Conservation (phyloP, 106 monocot species). For the Platanthera guangdongensis region DNA sequence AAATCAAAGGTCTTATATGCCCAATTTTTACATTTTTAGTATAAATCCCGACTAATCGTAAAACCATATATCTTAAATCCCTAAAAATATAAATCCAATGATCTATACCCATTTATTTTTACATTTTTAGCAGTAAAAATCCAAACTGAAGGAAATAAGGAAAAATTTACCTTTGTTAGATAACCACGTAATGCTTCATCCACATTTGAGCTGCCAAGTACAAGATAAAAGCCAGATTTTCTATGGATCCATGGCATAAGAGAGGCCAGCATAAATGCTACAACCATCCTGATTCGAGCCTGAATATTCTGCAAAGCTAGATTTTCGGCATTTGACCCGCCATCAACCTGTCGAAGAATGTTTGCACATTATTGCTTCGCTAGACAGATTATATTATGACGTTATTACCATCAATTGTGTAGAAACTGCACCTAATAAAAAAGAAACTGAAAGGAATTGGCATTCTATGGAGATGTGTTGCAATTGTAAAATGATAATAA, state of each 20-base stretch:
- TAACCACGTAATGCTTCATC: slow-evolving; percentile 99
- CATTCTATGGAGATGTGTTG: too few relatives aligned
- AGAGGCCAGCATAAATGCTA: slow-evolving; percentile 96
- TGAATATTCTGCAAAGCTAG: slow-evolving; percentile 95
- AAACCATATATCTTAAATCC: too few relatives aligned
- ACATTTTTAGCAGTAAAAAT: slow-evolving; percentile 2
- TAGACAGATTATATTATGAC: background rate
- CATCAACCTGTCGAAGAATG: slow-evolving; percentile 67
- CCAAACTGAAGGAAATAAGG: background rate
- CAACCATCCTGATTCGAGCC: slow-evolving; percentile 96
- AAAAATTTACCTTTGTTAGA: slow-evolving; percentile 77
- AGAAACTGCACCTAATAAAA: background rate
- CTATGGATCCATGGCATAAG: slow-evolving; percentile 98
- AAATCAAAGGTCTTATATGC: too few relatives aligned
- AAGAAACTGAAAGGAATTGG: background rate
- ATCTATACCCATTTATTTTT: too few relatives aligned
- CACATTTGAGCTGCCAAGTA: slow-evolving; percentile 94
- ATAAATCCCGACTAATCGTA: too few relatives aligned
- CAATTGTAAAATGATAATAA: background rate
- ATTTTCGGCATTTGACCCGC: slow-evolving; percentile 90
- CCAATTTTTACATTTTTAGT: too few relatives aligned
- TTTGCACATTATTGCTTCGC: background rate
- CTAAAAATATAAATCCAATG: too few relatives aligned
- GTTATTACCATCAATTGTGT: background rate
- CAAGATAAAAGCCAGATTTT: slow-evolving; percentile 90